Conservation (phyloP, 148 eudicot genomes). For the Amaranthus hypochondriacus region DNA sequence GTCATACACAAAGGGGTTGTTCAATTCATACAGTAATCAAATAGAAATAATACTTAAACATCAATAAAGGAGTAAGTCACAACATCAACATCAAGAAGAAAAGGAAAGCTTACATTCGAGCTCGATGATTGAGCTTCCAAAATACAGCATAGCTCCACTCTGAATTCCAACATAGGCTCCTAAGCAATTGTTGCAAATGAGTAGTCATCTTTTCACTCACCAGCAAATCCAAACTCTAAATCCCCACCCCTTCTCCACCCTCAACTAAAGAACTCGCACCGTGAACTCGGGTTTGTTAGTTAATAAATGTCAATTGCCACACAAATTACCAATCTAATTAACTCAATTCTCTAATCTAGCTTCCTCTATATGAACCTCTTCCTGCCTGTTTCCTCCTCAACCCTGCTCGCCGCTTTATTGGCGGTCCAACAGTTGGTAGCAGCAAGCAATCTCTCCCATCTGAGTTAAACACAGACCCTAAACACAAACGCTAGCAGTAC, state of each 20-base stretch:
- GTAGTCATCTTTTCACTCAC: conserved; percentile 54
- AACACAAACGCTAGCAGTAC: conserved; percentile 31
- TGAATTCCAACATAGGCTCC: too few species aligned
- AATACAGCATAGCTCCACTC: too few species aligned
- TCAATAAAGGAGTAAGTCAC: conserved; percentile 4
- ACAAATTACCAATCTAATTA: conserved; percentile 29
- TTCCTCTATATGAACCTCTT: conserved; percentile 95
- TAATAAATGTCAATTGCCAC: conserved; percentile 32
- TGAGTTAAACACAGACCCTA: conserved; percentile 31
- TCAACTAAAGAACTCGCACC: conserved; percentile 33
- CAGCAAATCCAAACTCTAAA: conserved; percentile 31
- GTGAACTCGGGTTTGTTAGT: conserved; percentile 27
- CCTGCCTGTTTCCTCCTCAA: conserved; percentile 95
- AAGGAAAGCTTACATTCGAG: too few species aligned
- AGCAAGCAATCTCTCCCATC: conserved; percentile 66
- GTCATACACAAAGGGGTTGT: too few species aligned
- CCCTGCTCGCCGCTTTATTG: conserved; percentile 77
- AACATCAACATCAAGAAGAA: neutral
- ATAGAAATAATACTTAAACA: neutral
- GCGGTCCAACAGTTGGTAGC: conserved; percentile 73
- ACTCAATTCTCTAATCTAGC: conserved; percentile 54
- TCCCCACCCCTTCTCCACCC: conserved; percentile 31
- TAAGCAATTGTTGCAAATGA: conserved; percentile 6
- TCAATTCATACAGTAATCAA: neutral
- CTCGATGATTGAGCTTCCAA: too few species aligned